A percentile compares a stretch with the other conserved stretches of the same genome.
Evolutionary conservation across 108 stramenopile species (phyloP).

Genomic region (Conticribra guillardii): DNA sequence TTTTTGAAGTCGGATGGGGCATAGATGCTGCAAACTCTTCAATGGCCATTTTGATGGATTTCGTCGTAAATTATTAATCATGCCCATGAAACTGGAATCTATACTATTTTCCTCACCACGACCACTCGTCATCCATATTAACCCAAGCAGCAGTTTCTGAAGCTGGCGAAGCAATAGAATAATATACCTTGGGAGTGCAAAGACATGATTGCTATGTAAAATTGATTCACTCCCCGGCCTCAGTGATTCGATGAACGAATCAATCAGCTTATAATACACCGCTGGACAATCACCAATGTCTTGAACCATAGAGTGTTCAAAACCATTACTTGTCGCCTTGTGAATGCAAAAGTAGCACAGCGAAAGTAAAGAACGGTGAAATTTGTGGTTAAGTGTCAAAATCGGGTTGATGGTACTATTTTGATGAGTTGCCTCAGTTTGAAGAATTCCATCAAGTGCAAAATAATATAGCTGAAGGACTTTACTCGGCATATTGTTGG

Average conservation of each 20-base stretch:
- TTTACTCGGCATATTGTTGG: slow-evolving; percentile 4
- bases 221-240: background rate
- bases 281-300: slow-evolving; percentile 18
- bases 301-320: background rate
- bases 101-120: background rate
- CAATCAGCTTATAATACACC: slow-evolving; percentile 12
- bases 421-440: background rate
- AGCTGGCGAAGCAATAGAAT: slow-evolving; percentile 11
- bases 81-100: slow-evolving; percentile 8
- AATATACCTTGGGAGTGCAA: background rate
- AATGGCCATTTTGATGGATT: slow-evolving; percentile 4
- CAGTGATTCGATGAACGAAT: slow-evolving; percentile 3
- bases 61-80: slow-evolving; percentile 6
- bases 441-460: slow-evolving; percentile 12
- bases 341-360: slow-evolving; percentile 17
- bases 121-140: slow-evolving; percentile 10
- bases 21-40: background rate
- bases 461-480: slow-evolving; percentile 14
- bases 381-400: background rate
- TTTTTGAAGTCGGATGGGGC: background rate
- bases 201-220: too few relatives aligned
- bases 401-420: background rate
- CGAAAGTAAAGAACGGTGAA: slow-evolving; percentile 14
- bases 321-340: background rate
- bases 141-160: slow-evolving; percentile 6